These are phyloP conservation scores for Fusarium floridanum DNA, from an alignment of 2,329 filamentous ascomycete species.

Conservation along the genomic window DNA sequence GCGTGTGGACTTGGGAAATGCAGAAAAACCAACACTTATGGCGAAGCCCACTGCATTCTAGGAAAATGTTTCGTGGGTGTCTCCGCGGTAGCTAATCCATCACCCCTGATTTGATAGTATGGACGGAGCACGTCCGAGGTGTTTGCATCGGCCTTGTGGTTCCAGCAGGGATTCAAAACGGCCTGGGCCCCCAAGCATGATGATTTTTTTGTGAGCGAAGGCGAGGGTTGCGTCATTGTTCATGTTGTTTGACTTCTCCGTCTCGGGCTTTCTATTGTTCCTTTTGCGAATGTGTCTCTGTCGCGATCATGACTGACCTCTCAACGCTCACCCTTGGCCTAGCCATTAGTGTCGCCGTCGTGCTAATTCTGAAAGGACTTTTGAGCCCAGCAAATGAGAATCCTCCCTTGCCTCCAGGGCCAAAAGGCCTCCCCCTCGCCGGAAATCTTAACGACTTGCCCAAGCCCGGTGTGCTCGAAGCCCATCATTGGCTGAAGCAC, in stretches of 20 bases:
- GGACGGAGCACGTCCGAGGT: background rate
- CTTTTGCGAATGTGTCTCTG: background rate
- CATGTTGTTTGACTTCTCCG: background rate
- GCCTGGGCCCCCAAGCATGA: background rate
- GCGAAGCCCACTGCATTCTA: background rate
- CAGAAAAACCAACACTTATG: background rate
- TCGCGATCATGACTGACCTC: background rate
- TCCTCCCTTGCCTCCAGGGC: slow-evolving; percentile 28
- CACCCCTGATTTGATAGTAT: background rate
- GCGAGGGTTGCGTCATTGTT: background rate
- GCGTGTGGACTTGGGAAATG: background rate
- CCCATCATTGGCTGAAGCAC: slow-evolving; percentile 37
- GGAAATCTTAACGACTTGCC: slow-evolving; percentile 35
- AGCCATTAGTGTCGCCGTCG: background rate
- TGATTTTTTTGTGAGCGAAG: background rate
- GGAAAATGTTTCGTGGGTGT: background rate
- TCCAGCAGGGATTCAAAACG: background rate
- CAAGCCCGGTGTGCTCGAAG: slow-evolving; percentile 10
- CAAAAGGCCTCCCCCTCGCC: slow-evolving; percentile 28
- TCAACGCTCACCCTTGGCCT: background rate
- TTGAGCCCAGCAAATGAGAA: background rate
- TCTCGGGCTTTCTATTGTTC: background rate
- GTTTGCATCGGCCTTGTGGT: background rate
- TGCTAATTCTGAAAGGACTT: background rate
- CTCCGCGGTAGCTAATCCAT: background rate